Conservation (phyloP, 441 rosid genomes). For the Adansonia rubrostipa region DNA sequence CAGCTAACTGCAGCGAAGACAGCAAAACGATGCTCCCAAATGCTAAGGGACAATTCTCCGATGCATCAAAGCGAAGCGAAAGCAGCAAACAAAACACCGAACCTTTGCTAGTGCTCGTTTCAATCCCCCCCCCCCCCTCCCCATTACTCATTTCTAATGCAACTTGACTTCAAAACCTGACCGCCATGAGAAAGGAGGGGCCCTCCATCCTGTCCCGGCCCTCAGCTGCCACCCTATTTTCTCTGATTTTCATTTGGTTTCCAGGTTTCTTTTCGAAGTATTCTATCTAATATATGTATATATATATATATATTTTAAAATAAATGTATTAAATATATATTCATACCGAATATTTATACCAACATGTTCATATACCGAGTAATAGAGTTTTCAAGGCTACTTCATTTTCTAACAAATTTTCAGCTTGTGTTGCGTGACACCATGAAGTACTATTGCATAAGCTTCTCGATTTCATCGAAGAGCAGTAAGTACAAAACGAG, state of each 20-base stretch:
- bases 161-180: not conserved
- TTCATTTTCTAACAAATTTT: not conserved
- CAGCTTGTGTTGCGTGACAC: not conserved
- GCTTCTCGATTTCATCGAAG: not conserved
- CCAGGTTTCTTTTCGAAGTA: no score
- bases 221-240: not conserved
- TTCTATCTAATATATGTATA: no score
- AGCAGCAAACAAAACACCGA: slow-evolving; percentile 2
- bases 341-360: no score
- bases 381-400: no score
- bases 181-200: no score
- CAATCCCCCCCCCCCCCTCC: not conserved
- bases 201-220: no score
- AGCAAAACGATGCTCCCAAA: slow-evolving; percentile 10
- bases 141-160: not conserved
- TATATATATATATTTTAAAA: no score
- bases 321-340: no score
- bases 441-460: no score
- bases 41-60: slow-evolving; percentile 4
- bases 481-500: not conserved
- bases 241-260: no score
- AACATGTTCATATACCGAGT: no score
- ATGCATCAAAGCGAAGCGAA: slow-evolving; percentile 18
- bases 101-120: not conserved
- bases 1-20: slow-evolving; percentile 12